Evolutionary conservation across 139 green algal species (phyloP).

Genomic region (Monoraphidium neglectum): DNA sequence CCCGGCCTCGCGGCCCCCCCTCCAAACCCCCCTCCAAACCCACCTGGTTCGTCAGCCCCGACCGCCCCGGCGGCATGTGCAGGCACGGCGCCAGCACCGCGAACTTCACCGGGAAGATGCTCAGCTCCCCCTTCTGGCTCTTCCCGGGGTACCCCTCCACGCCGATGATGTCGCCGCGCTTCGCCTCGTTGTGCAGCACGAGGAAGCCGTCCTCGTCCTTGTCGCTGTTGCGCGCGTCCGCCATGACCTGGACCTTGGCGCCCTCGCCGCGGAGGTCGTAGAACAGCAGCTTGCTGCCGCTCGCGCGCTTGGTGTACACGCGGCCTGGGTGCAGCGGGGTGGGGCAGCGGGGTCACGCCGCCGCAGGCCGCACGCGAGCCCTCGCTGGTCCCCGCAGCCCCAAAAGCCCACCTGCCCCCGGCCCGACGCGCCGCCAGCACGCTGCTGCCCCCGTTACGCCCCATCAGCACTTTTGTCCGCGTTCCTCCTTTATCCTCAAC

Average conservation of each 20-base stretch:
- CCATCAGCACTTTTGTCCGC: too few relatives aligned
- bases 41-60: conserved; percentile 85
- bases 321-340: conserved; percentile 55
- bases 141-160: conserved; percentile 93
- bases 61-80: conserved; percentile 94
- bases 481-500: background rate
- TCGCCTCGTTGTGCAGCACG: conserved; percentile 80
- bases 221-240: conserved; percentile 64
- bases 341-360: too few relatives aligned
- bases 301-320: conserved; percentile 85
- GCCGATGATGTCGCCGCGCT: conserved; percentile 96
- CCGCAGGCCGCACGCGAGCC: too few relatives aligned
- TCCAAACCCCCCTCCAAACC: background rate
- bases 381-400: too few relatives aligned
- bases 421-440: too few relatives aligned
- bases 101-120: conserved; percentile 83
- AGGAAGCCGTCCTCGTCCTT: conserved; percentile 79
- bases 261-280: conserved; percentile 93
- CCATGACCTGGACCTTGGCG: conserved; percentile 95
- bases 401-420: too few relatives aligned
- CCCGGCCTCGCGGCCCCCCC: too few relatives aligned
- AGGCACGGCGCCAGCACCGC: conserved; percentile 93
- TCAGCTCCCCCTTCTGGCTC: conserved; percentile 97
- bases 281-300: conserved; percentile 95
- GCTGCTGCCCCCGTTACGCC: too few relatives aligned